A percentile compares a stretch with the other conserved stretches of the same genome.
phyloP scores from a whole-genome alignment of 306 rosid species.

The Pyrus communis region DNA sequence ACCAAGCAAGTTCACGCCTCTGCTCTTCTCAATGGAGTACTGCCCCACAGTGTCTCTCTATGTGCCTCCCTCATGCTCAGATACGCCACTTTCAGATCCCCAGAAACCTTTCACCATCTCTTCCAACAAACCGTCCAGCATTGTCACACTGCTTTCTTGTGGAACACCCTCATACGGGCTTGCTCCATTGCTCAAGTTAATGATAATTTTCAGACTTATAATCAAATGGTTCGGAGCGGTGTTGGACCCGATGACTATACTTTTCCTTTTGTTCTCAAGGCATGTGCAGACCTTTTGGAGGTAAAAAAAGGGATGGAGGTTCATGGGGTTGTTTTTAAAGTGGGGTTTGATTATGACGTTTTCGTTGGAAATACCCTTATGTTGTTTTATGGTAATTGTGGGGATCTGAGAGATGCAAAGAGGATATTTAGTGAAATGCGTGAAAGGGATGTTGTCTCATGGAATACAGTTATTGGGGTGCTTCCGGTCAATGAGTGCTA shows the following conservation, averaged over 20 bases:
- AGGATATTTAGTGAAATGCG: constrained; percentile 69
- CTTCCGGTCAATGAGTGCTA: constrained; percentile 44
- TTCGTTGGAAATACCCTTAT: constrained; percentile 74
- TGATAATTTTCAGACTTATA: constrained; percentile 50
- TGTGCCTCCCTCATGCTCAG: constrained; percentile 67
- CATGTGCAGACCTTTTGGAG: constrained; percentile 48
- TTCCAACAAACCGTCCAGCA: constrained; percentile 33
- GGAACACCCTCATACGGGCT: constrained; percentile 77
- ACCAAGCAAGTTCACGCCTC: constrained; percentile 69
- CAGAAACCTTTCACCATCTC: constrained; percentile 30
- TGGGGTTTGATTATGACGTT: constrained; percentile 54
- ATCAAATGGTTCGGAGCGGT: constrained; percentile 52
- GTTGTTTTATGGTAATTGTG: constrained; percentile 53
- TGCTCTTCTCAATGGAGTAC: constrained; percentile 43
- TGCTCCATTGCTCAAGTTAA: constrained; percentile 38
- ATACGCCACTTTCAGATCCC: constrained; percentile 49
- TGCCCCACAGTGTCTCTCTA: constrained; percentile 62
- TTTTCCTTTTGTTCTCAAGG: constrained; percentile 68
- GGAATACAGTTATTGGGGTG: constrained; percentile 67
- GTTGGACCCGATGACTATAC: constrained; percentile 60
- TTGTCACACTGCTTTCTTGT: constrained; percentile 57
- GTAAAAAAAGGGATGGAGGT: constrained; percentile 61
- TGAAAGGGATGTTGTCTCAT: constrained; percentile 66
- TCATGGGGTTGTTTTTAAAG: constrained; percentile 60
- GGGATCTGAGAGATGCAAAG: constrained; percentile 29